Conservation (phyloP, 2,329 filamentous ascomycete species). For the Colletotrichum liriopes region DNA sequence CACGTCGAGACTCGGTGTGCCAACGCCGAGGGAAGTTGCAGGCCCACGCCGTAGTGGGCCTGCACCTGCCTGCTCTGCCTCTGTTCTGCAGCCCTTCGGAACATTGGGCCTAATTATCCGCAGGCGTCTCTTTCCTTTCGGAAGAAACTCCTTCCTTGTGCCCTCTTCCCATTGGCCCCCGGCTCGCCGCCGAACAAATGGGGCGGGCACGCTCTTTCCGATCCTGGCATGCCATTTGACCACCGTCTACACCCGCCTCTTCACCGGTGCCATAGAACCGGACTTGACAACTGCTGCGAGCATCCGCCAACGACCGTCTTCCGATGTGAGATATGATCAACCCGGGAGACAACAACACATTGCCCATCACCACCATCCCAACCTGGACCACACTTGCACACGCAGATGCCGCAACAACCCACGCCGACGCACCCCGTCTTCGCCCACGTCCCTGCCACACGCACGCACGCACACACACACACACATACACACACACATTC, state of each 20-base stretch:
- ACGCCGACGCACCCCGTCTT: neutral
- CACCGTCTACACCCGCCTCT: slow-evolving; percentile 28
- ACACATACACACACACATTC: neutral
- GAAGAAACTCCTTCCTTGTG: slow-evolving; percentile 19
- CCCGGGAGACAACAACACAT: slow-evolving; percentile 6
- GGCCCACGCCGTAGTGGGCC: neutral
- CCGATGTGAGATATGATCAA: slow-evolving; percentile 39
- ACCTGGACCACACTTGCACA: slow-evolving; percentile 16
- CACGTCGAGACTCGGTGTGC: neutral
- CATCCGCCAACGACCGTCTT: slow-evolving; percentile 38
- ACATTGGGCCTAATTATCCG: slow-evolving; percentile 1
- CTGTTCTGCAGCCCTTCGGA: neutral
- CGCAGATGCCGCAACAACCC: slow-evolving; percentile 20
- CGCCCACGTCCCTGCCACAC: neutral
- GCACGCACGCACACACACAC: neutral
- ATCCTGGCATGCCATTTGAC: slow-evolving; percentile 35
- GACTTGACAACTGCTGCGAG: slow-evolving; percentile 41
- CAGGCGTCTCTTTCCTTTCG: slow-evolving; percentile 7
- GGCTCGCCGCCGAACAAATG: slow-evolving; percentile 1
- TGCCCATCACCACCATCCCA: neutral
- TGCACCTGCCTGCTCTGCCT: neutral
- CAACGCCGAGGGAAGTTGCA: neutral
- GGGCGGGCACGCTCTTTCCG: slow-evolving; percentile 23
- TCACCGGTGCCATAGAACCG: slow-evolving; percentile 42
- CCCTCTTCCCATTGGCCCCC: slow-evolving; percentile 30